Conservation (phyloP, 2,329 filamentous ascomycete species). For the Fusarium albidum region DNA sequence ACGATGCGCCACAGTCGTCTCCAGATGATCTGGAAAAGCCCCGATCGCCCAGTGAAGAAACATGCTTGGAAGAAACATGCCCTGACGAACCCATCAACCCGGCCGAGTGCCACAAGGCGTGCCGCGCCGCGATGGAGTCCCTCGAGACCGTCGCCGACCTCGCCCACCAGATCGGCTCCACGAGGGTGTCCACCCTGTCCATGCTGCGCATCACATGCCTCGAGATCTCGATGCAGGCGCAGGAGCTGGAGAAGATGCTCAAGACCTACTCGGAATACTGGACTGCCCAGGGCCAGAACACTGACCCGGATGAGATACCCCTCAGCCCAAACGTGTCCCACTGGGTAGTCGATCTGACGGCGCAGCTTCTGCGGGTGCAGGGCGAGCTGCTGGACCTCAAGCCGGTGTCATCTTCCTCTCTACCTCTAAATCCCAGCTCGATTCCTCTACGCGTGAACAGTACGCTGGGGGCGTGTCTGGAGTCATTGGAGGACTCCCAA, state of each 20-base stretch:
- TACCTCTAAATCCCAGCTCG: not conserved
- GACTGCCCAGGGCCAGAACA: constrained; percentile 11
- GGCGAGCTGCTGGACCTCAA: not conserved
- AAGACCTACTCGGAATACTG: constrained; percentile 24
- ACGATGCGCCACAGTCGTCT: no score
- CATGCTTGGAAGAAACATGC: not conserved
- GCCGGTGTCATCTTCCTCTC: not conserved
- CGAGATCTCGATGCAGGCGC: constrained; percentile 10
- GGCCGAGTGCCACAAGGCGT: constrained; percentile 15
- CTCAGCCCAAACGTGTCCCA: constrained; percentile 25
- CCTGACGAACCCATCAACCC: not conserved
- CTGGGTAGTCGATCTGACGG: constrained; percentile 14
- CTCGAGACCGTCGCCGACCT: constrained; percentile 6
- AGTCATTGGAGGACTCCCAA: constrained; percentile 13
- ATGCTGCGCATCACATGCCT: constrained; percentile 23
- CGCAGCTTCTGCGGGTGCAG: not conserved
- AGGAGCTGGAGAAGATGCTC: constrained; percentile 30
- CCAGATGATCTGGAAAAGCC: not conserved
- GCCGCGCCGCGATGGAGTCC: not conserved
- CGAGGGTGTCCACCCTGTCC: constrained; percentile 26
- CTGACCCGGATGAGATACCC: constrained; percentile 16
- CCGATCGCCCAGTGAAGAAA: not conserved
- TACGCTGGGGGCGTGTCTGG: constrained; percentile 5
- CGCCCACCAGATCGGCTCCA: constrained; percentile 11
- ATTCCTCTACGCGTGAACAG: constrained; percentile 23